A percentile compares a stretch with the other conserved stretches of the same genome.
phyloP scores from a whole-genome alignment of 768 basidiomycete species.

The Auricularia cornea region DNA sequence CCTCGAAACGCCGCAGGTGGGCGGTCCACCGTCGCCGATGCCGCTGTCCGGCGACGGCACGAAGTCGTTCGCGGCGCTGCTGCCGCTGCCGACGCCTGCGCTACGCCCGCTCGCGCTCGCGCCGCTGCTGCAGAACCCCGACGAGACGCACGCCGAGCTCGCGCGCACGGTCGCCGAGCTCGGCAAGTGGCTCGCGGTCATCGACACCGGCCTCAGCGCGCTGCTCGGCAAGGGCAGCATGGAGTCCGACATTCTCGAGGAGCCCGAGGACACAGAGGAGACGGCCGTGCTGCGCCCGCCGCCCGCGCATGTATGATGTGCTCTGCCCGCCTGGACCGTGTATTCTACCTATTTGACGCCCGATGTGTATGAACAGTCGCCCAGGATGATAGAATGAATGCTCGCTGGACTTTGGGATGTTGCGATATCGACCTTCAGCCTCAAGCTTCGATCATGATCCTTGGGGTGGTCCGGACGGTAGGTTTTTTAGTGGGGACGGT shows the following conservation, averaged over 20 bases:
- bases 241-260: background rate
- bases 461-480: no score
- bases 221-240: slow-evolving; percentile 43
- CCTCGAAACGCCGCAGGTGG: background rate
- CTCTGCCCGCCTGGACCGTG: no score
- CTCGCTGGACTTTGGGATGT: no score
- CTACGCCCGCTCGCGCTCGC: slow-evolving; percentile 66
- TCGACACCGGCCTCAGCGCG: slow-evolving; percentile 62
- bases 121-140: slow-evolving; percentile 41
- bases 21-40: background rate
- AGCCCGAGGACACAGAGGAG: background rate
- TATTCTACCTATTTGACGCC: no score
- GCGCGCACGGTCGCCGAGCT: slow-evolving; percentile 68
- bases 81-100: slow-evolving; percentile 11
- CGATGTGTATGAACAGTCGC: no score
- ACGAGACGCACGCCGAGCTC: slow-evolving; percentile 60
- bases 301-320: no score
- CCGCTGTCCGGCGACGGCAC: background rate
- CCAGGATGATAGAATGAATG: no score
- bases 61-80: background rate
- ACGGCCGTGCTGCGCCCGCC: background rate
- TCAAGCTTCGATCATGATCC: no score
- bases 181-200: slow-evolving; percentile 61
- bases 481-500: no score
- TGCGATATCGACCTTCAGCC: no score